phyloP scores from a whole-genome alignment of 2,329 filamentous ascomycete genomes.

The Xylariaceae sp. region DNA sequence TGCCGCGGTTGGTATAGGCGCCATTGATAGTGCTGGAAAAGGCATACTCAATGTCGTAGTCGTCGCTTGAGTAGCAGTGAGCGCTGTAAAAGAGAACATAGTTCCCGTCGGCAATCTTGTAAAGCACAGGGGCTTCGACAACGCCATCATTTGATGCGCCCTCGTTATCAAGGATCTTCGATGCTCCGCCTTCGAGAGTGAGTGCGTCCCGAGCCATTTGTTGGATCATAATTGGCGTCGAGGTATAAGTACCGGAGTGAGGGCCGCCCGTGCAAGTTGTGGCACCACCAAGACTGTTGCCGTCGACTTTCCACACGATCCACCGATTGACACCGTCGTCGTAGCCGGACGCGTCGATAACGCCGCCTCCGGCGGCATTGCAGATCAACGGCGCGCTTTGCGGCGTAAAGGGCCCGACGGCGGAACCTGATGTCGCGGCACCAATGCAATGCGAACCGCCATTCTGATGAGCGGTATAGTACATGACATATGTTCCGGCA shows the following conservation, averaged over 20 bases:
- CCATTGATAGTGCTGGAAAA: slow-evolving; percentile 30
- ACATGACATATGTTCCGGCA: slow-evolving; percentile 29
- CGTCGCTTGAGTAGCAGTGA: slow-evolving; percentile 31
- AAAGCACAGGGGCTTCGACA: slow-evolving; percentile 28
- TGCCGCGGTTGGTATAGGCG: slow-evolving; percentile 26
- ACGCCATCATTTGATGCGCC: slow-evolving; percentile 28
- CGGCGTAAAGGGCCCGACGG: slow-evolving; percentile 26
- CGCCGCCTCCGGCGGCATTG: slow-evolving; percentile 25
- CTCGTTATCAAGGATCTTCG: slow-evolving; percentile 28
- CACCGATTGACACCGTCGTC: slow-evolving; percentile 29
- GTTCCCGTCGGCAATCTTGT: slow-evolving; percentile 24
- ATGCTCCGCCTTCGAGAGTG: slow-evolving; percentile 21
- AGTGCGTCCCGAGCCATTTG: slow-evolving; percentile 26
- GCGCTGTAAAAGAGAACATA: slow-evolving; percentile 31
- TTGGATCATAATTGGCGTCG: slow-evolving; percentile 30
- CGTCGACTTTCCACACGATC: slow-evolving; percentile 32
- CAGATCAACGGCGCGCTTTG: slow-evolving; percentile 25
- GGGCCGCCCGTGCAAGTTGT: slow-evolving; percentile 17
- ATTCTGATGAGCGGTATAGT: slow-evolving; percentile 27
- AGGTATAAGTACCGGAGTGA: not conserved
- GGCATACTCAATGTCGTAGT: slow-evolving; percentile 33
- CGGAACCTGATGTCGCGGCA: slow-evolving; percentile 25
- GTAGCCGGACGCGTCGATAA: slow-evolving; percentile 30
- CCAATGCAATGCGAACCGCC: slow-evolving; percentile 30
- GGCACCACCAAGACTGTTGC: slow-evolving; percentile 29